Evolutionary conservation across 768 basidiomycete species (phyloP).

Genomic region (Boletus sp.): DNA sequence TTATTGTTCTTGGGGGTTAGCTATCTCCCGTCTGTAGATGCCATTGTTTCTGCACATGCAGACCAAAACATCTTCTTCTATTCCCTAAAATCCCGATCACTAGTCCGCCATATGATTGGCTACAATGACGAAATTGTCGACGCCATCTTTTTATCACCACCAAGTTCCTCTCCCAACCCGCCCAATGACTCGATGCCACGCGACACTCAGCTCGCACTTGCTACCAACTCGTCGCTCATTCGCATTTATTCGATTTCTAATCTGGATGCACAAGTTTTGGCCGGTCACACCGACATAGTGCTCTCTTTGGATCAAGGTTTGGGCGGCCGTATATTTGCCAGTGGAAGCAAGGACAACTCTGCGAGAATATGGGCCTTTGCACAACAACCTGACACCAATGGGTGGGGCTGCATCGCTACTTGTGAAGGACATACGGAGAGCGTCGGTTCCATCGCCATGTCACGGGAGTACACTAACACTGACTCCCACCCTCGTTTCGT

Average conservation of each 20-base stretch:
- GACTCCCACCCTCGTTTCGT: slow-evolving; percentile 55
- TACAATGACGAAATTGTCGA: slow-evolving; percentile 99
- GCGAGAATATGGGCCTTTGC: slow-evolving; percentile 75
- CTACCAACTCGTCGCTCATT: slow-evolving; percentile 96
- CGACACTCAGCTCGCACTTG: slow-evolving; percentile 84
- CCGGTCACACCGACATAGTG: slow-evolving; percentile 91
- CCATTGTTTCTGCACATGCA: slow-evolving; percentile 81
- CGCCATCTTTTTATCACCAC: slow-evolving; percentile 67
- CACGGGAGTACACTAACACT: slow-evolving; percentile 39
- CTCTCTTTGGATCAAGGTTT: slow-evolving; percentile 73
- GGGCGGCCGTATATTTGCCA: slow-evolving; percentile 73
- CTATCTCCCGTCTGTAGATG: slow-evolving; percentile 62
- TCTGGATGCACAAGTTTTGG: slow-evolving; percentile 81
- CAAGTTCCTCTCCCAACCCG: slow-evolving; percentile 24
- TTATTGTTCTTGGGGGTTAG: slow-evolving; percentile 39
- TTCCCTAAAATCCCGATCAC: slow-evolving; percentile 62
- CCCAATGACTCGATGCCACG: slow-evolving; percentile 22
- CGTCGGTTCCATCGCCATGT: slow-evolving; percentile 85
- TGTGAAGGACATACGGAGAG: slow-evolving; percentile 96
- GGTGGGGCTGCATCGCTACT: slow-evolving; percentile 69
- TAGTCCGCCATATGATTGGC: slow-evolving; percentile 84
- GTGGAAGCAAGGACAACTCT: slow-evolving; percentile 90
- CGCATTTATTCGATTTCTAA: slow-evolving; percentile 78
- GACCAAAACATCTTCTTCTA: slow-evolving; percentile 97
- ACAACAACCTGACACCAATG: slow-evolving; percentile 8